A percentile compares a stretch with the other conserved stretches of the same genome.
Evolutionary conservation across 176 grass and related monocot species (phyloP).

Genomic region (Aegilops bicornis): DNA sequence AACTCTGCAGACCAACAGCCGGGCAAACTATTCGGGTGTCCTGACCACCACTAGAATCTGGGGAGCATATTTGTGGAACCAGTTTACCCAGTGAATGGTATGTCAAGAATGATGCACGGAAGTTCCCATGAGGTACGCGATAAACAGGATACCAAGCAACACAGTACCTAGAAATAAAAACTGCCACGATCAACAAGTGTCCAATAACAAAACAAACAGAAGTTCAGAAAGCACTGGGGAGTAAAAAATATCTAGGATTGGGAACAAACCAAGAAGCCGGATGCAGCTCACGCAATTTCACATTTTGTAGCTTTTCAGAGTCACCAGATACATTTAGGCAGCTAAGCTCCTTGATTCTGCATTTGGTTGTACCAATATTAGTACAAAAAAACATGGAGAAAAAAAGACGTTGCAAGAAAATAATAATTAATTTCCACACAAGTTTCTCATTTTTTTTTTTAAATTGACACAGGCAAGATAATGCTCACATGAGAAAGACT

Average conservation of each 20-base stretch:
- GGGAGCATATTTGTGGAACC: constrained; percentile 41
- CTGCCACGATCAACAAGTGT: neutral
- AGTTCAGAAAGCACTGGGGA: neutral
- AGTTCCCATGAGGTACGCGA: constrained; percentile 58
- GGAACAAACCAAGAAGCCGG: constrained; percentile 64
- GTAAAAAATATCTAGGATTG: constrained; percentile 19
- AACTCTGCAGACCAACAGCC: constrained; percentile 64
- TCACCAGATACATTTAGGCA: constrained; percentile 37
- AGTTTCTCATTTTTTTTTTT: neutral
- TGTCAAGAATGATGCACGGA: constrained; percentile 64
- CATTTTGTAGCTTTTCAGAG: constrained; percentile 42
- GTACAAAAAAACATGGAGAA: constrained; percentile 10
- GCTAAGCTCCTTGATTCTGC: constrained; percentile 61
- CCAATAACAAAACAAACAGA: constrained; percentile 21
- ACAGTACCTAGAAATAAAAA: constrained; percentile 55
- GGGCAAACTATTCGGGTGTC: constrained; percentile 39
- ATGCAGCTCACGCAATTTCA: constrained; percentile 60
- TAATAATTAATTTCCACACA: neutral
- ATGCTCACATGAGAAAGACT: constrained; percentile 1
- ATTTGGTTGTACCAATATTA: constrained; percentile 22
- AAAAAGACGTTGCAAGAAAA: neutral
- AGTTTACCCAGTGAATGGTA: constrained; percentile 66
- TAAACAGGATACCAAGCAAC: constrained; percentile 84
- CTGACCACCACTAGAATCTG: constrained; percentile 11
- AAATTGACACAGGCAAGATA: neutral